phyloP scores from a whole-genome alignment of 2,329 filamentous ascomycete genomes.

The Aspergillus caelatus region DNA sequence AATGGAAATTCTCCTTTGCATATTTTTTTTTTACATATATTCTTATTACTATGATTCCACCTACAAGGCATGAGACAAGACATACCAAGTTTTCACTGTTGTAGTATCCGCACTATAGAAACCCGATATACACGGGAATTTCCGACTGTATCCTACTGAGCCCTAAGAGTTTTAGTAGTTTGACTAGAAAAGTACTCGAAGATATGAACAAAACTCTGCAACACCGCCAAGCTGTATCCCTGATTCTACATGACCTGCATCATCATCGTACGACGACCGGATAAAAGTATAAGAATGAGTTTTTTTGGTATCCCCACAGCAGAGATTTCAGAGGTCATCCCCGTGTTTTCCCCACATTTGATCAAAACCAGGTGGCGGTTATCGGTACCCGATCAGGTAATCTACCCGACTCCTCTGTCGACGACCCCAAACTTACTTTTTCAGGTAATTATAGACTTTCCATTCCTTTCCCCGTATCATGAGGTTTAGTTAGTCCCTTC shows the following conservation, averaged over 20 bases:
- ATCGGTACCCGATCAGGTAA: slow-evolving; percentile 21
- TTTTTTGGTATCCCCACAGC: background rate
- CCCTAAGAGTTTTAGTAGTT: background rate
- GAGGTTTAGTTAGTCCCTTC: background rate
- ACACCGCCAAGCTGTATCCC: background rate
- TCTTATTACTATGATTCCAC: background rate
- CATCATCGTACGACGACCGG: background rate
- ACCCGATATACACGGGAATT: background rate
- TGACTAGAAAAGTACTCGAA: background rate
- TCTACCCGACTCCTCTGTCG: slow-evolving; percentile 6
- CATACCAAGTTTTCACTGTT: background rate
- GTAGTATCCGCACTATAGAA: background rate
- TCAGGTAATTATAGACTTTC: background rate
- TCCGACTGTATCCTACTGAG: background rate
- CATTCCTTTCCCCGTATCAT: slow-evolving; percentile 2
- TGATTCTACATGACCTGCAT: background rate
- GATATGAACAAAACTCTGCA: background rate
- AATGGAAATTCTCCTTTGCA: background rate
- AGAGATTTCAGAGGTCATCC: background rate
- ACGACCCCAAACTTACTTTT: slow-evolving; percentile 5
- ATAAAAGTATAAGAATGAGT: slow-evolving; percentile 1
- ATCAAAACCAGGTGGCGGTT: slow-evolving; percentile 18
- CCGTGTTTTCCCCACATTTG: slow-evolving; percentile 8
- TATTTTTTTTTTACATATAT: background rate
- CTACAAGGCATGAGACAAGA: background rate